These are phyloP conservation scores for Exidia glandulosa DNA, from an alignment of 768 basidiomycete genomes.

Conservation along the genomic window DNA sequence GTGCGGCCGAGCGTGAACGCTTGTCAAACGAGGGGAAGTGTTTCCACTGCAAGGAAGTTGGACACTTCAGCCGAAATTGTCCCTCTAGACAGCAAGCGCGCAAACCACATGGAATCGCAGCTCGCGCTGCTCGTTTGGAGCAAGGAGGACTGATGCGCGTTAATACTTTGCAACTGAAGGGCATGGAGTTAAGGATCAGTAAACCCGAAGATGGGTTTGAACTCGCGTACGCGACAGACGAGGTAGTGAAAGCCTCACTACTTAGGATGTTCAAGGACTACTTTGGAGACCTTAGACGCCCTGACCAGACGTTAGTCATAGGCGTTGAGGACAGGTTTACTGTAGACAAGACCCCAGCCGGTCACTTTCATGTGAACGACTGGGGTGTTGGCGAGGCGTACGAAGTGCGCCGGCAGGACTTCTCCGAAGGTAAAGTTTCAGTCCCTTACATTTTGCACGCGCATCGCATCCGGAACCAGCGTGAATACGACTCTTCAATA, in stretches of 20 bases:
- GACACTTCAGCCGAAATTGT: slow-evolving; percentile 21
- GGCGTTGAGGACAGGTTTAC: not conserved
- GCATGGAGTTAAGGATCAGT: not conserved
- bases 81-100: slow-evolving; percentile 12
- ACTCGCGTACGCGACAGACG: not conserved
- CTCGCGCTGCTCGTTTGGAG: not conserved
- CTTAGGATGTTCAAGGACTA: not conserved
- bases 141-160: not conserved
- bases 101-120: not conserved
- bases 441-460: not conserved
- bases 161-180: not conserved
- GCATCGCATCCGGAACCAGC: not conserved
- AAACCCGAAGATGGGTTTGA: not conserved
- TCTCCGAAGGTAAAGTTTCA: not conserved
- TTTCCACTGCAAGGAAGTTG: slow-evolving; percentile 17
- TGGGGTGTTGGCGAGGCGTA: not conserved
- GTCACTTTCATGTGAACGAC: not conserved
- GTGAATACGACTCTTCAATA: not conserved
- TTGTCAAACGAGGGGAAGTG: slow-evolving; percentile 12
- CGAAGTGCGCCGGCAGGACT: not conserved
- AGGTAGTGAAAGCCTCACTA: not conserved
- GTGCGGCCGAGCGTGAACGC: not conserved
- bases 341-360: not conserved
- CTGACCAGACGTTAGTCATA: not conserved
- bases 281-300: not conserved